These are phyloP conservation scores for Auricularia auricula-judae DNA, from an alignment of 768 basidiomycete species.

Conservation along the genomic window DNA sequence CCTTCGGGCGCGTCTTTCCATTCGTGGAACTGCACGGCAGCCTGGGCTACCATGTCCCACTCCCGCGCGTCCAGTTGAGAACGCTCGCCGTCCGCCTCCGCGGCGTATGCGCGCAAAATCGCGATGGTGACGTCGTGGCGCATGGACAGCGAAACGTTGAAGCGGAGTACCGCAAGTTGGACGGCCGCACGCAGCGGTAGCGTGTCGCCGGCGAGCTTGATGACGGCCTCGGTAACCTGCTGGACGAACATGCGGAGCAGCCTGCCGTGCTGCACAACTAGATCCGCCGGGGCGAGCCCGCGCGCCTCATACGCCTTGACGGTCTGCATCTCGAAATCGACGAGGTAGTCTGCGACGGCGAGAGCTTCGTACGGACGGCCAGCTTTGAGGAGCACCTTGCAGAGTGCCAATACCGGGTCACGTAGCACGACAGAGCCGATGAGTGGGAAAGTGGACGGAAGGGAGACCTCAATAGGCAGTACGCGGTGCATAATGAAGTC, in stretches of 20 bases:
- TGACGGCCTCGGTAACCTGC: neutral
- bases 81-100: neutral
- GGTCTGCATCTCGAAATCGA: neutral
- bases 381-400: slow-evolving; percentile 7
- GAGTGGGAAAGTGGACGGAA: neutral
- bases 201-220: neutral
- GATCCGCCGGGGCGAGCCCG: neutral
- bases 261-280: neutral
- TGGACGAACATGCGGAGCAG: neutral
- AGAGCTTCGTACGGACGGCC: neutral
- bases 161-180: neutral
- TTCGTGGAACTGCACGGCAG: neutral
- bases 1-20: neutral
- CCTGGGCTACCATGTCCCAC: neutral
- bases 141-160: neutral
- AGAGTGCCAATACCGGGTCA: slow-evolving; percentile 11
- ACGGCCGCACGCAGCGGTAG: neutral
- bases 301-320: neutral
- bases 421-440: neutral
- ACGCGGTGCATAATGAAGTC: slow-evolving; percentile 19
- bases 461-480: slow-evolving; percentile 1
- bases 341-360: neutral
- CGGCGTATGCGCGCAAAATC: neutral
- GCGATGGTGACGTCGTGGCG: neutral
- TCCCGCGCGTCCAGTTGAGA: neutral